phyloP scores from a whole-genome alignment of 768 basidiomycete species.

The Clitopilus passeckerianus region DNA sequence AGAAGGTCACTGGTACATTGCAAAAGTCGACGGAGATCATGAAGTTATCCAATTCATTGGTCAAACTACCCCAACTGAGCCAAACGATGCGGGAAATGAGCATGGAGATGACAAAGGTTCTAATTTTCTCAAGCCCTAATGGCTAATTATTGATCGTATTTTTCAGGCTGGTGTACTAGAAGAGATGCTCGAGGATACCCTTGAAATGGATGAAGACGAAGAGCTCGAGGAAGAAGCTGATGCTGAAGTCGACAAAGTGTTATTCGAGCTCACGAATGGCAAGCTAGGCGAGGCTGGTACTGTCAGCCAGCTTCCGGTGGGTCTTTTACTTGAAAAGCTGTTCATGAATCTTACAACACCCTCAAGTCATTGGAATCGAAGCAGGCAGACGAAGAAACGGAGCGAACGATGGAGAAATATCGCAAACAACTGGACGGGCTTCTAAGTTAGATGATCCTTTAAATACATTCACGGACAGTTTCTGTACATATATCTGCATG shows the following conservation, averaged over 20 bases:
- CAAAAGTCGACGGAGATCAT: constrained; percentile 99
- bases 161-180: constrained; percentile 93
- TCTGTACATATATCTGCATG: constrained; percentile 6
- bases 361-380: constrained; percentile 55
- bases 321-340: constrained; percentile 20
- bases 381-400: constrained; percentile 76
- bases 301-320: constrained; percentile 73
- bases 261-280: constrained; percentile 93
- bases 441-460: constrained; percentile 49
- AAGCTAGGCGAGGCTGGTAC: constrained; percentile 85
- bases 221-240: constrained; percentile 96
- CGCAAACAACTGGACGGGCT: constrained; percentile 86
- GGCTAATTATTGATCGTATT: background rate
- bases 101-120: constrained; percentile 98
- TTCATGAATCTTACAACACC: background rate
- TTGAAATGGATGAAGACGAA: constrained; percentile 91
- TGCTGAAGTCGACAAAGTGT: constrained; percentile 93
- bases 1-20: constrained; percentile 95
- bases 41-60: constrained; percentile 91
- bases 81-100: constrained; percentile 96
- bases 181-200: constrained; percentile 94
- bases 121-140: constrained; percentile 4
- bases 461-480: background rate
- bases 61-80: constrained; percentile 90
- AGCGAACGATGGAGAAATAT: constrained; percentile 87